These are phyloP conservation scores for Metarhizium robertsii DNA, from an alignment of 2,329 filamentous ascomycete species.

Conservation along the genomic window DNA sequence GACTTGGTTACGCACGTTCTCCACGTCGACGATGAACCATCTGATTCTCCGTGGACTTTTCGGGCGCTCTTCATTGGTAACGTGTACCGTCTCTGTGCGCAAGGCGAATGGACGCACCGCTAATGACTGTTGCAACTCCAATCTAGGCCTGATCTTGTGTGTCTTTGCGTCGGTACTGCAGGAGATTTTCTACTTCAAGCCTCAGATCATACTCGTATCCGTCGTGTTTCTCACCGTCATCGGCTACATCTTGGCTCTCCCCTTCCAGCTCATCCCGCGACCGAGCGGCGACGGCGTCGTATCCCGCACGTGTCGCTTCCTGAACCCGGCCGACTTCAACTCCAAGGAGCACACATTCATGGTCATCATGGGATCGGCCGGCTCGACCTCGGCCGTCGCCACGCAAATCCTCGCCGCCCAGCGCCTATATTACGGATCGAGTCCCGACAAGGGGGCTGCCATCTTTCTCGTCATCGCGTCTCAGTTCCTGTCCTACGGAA, in stretches of 20 bases:
- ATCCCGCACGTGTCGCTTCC: conserved; percentile 12
- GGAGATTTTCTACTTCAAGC: conserved; percentile 17
- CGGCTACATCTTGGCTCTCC: conserved; percentile 7
- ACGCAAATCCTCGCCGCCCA: conserved; percentile 38
- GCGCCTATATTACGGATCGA: conserved; percentile 37
- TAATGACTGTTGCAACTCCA: not conserved
- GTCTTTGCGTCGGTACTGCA: conserved; percentile 13
- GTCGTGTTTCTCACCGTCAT: conserved; percentile 15
- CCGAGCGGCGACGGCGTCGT: conserved; percentile 1
- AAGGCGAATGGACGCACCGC: too few relatives aligned
- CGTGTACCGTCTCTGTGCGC: not conserved
- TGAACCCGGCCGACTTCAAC: conserved; percentile 43
- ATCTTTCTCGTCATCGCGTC: conserved; percentile 41
- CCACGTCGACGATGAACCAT: conserved; percentile 15
- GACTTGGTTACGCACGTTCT: conserved; percentile 16
- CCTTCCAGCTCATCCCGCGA: conserved; percentile 8
- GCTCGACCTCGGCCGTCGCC: conserved; percentile 27
- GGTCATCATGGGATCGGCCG: conserved; percentile 40
- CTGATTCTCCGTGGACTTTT: conserved; percentile 14
- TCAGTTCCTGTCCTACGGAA: conserved; percentile 46
- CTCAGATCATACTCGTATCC: conserved; percentile 14
- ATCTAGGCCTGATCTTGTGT: not conserved
- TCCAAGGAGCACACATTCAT: conserved; percentile 49
- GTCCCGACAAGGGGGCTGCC: conserved; percentile 35
- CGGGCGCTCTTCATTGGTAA: conserved; percentile 14